These are phyloP conservation scores for Citrus unshiu DNA, from an alignment of 345 rosid genomes.

Conservation along the genomic window DNA sequence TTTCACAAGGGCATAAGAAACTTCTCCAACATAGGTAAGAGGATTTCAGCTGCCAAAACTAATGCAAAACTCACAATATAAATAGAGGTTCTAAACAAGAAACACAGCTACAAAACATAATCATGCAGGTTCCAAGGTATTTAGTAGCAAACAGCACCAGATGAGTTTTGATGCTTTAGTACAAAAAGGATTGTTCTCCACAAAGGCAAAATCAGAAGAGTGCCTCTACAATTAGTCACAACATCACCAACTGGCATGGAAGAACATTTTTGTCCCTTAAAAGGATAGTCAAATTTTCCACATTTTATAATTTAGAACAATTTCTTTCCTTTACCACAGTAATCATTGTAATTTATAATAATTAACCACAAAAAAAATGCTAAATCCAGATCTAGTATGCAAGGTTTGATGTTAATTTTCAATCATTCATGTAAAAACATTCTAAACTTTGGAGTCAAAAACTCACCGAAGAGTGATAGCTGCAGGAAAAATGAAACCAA, in stretches of 20 bases:
- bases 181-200: neutral
- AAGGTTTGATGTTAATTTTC: neutral
- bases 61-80: neutral
- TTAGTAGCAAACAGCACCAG: neutral
- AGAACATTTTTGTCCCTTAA: neutral
- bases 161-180: neutral
- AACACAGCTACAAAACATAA: neutral
- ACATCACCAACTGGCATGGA: neutral
- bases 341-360: neutral
- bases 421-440: neutral
- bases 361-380: neutral
- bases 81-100: neutral
- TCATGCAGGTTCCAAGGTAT: neutral
- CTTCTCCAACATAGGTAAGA: neutral
- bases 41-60: neutral
- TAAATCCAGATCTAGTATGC: neutral
- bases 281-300: neutral
- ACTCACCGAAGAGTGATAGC: constrained; percentile 74
- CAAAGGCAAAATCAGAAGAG: neutral
- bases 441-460: neutral
- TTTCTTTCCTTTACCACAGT: neutral
- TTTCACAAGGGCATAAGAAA: neutral
- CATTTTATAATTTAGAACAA: neutral
- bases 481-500: constrained; percentile 94
- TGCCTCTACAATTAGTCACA: neutral